Evolutionary conservation across 2,329 filamentous ascomycete species (phyloP).

Genomic region (Cadophora malorum): DNA sequence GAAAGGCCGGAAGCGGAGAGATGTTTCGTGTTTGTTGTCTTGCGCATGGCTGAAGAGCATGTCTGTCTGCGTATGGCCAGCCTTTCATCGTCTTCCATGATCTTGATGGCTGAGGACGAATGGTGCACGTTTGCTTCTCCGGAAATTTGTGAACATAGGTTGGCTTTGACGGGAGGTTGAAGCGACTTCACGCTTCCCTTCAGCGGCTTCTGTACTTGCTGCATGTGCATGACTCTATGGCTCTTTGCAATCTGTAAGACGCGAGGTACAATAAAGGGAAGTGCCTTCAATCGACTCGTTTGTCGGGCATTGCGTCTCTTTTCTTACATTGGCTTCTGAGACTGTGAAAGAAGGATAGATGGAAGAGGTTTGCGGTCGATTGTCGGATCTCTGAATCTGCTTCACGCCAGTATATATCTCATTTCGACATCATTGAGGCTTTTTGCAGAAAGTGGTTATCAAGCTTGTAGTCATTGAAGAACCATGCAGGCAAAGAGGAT

Average conservation of each 20-base stretch:
- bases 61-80: not conserved
- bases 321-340: not conserved
- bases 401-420: not conserved
- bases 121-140: not conserved
- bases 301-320: not conserved
- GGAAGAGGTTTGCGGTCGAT: not conserved
- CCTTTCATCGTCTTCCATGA: constrained; percentile 10
- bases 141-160: not conserved
- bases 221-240: not conserved
- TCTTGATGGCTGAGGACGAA: constrained; percentile 8
- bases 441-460: not conserved
- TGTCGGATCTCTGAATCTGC: not conserved
- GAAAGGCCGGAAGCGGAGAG: not conserved
- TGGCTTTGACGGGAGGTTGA: not conserved
- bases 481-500: not conserved
- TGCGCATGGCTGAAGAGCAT: not conserved
- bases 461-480: not conserved
- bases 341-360: not conserved
- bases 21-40: constrained; percentile 8
- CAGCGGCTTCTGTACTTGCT: not conserved
- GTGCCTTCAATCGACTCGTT: not conserved
- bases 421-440: not conserved
- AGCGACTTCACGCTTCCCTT: not conserved
- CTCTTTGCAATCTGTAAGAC: not conserved
- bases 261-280: not conserved